Conservation (phyloP, 345 rosid species). For the Hibiscus mutabilis region DNA sequence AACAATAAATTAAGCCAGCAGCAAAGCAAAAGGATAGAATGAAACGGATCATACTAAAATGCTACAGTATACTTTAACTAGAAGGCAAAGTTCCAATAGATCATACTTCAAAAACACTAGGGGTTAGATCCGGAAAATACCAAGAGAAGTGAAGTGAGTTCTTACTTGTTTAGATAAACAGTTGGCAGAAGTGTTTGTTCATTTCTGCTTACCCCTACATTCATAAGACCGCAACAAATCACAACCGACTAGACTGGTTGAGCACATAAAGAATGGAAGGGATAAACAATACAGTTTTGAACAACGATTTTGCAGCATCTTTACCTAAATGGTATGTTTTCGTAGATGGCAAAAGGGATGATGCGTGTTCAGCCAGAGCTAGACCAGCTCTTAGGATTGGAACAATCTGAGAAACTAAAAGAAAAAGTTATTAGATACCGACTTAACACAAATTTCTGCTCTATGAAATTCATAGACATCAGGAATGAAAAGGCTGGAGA, state of each 20-base stretch:
- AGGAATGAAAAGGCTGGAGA: neutral
- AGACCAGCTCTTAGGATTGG: slow-evolving; percentile 93
- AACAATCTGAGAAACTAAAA: slow-evolving; percentile 51
- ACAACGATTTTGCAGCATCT: slow-evolving; percentile 2
- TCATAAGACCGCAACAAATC: slow-evolving; percentile 7
- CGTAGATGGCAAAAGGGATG: slow-evolving; percentile 76
- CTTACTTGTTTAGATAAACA: slow-evolving; percentile 80
- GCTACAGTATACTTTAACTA: neutral
- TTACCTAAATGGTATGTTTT: slow-evolving; percentile 82
- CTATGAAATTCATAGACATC: neutral
- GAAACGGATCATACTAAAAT: neutral
- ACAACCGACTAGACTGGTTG: slow-evolving; percentile 13
- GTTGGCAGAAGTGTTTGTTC: slow-evolving; percentile 87
- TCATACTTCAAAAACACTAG: neutral
- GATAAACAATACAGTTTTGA: neutral
- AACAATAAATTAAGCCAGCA: neutral
- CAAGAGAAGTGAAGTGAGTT: slow-evolving; percentile 1
- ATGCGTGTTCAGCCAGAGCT: slow-evolving; percentile 83
- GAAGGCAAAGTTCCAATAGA: neutral
- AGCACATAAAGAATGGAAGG: neutral
- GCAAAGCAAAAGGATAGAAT: neutral
- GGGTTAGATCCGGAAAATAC: neutral
- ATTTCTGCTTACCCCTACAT: slow-evolving; percentile 64
- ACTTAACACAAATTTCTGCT: neutral
- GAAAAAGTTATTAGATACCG: slow-evolving; percentile 3